Conservation (phyloP, 139 green algal species). For the Closterium sp. region DNA sequence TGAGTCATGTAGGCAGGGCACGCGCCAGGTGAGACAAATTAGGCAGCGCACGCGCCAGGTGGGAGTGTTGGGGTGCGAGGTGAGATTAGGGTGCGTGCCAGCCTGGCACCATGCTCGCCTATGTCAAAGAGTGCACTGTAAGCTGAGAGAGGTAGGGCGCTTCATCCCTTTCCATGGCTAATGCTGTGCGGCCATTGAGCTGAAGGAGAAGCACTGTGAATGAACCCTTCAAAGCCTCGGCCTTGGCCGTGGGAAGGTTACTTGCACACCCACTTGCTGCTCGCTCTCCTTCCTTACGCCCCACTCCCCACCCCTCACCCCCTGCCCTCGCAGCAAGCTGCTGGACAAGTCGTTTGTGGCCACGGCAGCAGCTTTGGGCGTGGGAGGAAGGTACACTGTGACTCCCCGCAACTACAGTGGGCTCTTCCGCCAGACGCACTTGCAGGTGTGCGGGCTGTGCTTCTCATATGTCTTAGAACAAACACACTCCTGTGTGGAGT, state of each 20-base stretch:
- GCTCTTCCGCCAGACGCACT: constrained; percentile 10
- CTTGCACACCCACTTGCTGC: background rate
- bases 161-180: too few species aligned
- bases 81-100: too few species aligned
- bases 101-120: too few species aligned
- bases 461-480: too few species aligned
- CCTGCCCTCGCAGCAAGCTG: constrained; percentile 7
- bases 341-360: constrained; percentile 40
- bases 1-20: background rate
- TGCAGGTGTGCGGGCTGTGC: constrained; percentile 7
- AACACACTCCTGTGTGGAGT: background rate
- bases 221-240: too few species aligned
- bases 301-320: background rate
- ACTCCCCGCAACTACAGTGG: background rate
- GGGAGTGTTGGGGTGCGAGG: too few species aligned
- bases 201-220: too few species aligned
- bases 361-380: background rate
- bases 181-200: too few species aligned
- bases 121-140: too few species aligned
- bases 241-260: background rate
- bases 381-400: background rate
- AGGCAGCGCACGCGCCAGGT: too few species aligned
- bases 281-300: background rate
- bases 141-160: too few species aligned
- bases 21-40: background rate